A percentile compares a stretch with the other conserved stretches of the same genome.
phyloP scores from a whole-genome alignment of 2,329 filamentous ascomycete genomes.

The Waltergamsia citrina region DNA sequence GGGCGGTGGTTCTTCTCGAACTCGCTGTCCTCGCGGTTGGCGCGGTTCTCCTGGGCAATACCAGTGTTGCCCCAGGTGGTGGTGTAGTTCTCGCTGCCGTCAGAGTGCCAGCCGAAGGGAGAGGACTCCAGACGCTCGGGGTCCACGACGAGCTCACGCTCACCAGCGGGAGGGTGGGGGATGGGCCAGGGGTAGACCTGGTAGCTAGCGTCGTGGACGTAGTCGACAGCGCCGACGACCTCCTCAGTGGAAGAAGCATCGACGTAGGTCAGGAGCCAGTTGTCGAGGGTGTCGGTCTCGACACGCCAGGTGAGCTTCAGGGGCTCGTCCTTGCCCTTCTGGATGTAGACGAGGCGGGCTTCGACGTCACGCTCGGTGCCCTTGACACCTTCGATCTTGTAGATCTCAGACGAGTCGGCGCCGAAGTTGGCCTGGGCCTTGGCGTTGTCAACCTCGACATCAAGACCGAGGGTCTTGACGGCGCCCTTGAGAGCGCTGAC shows the following conservation, averaged over 20 bases:
- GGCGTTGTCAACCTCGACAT: conserved; percentile 15
- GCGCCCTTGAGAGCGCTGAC: conserved; percentile 32
- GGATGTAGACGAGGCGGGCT: conserved; percentile 45
- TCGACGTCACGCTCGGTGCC: conserved; percentile 38
- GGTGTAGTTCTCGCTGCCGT: conserved; percentile 36
- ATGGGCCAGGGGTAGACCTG: conserved; percentile 46
- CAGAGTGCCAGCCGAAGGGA: conserved; percentile 42
- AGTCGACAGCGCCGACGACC: conserved; percentile 46
- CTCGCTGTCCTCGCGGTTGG: conserved; percentile 24
- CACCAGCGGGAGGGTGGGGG: conserved; percentile 42
- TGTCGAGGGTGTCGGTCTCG: conserved; percentile 45
- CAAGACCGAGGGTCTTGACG: conserved; percentile 19
- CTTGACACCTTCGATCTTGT: conserved; percentile 33
- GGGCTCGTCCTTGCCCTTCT: conserved; percentile 28
- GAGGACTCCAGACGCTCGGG: conserved; percentile 37
- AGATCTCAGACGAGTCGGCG: conserved; percentile 15
- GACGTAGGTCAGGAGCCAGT: conserved; percentile 52
- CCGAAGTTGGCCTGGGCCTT: conserved; percentile 8
- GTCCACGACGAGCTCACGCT: conserved; percentile 31
- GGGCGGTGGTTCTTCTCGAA: conserved; percentile 35
- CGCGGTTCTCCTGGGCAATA: conserved; percentile 37
- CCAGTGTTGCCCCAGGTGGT: conserved; percentile 50
- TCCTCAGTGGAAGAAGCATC: conserved; percentile 36
- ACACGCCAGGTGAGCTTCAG: conserved; percentile 46
- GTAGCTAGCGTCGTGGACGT: conserved; percentile 44